phyloP scores from a whole-genome alignment of 1,284 basidiomycete genomes.

The Mycosarcoma mackinlayi region DNA sequence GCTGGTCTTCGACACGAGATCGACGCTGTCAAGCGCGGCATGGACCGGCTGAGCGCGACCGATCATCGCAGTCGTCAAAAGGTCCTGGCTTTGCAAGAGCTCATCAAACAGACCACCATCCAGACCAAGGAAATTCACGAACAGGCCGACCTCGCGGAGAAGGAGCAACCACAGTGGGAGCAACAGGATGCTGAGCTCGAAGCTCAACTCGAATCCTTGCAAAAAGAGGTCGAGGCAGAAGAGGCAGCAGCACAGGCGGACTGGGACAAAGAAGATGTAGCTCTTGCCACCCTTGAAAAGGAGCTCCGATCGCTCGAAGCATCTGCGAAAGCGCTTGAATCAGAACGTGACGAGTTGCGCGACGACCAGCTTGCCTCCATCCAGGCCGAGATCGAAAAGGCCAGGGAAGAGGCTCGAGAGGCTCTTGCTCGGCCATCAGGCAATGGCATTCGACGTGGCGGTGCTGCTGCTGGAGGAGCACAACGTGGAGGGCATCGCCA shows the following conservation, averaged over 20 bases:
- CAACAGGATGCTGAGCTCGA: slow-evolving; percentile 34
- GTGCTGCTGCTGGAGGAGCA: slow-evolving; percentile 18
- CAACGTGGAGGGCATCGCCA: slow-evolving; percentile 43
- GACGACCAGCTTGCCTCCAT: slow-evolving; percentile 38
- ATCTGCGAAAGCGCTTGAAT: slow-evolving; percentile 25
- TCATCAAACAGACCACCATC: slow-evolving; percentile 57
- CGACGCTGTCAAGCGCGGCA: slow-evolving; percentile 54
- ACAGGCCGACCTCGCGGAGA: slow-evolving; percentile 49
- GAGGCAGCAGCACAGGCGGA: slow-evolving; percentile 36
- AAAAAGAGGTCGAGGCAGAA: slow-evolving; percentile 39
- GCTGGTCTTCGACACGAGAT: slow-evolving; percentile 55
- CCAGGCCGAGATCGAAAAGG: slow-evolving; percentile 38
- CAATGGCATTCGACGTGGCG: slow-evolving; percentile 27
- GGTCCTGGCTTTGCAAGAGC: slow-evolving; percentile 58
- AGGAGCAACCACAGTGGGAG: slow-evolving; percentile 48
- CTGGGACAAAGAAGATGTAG: slow-evolving; percentile 44
- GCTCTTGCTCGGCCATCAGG: slow-evolving; percentile 21
- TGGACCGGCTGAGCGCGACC: slow-evolving; percentile 53
- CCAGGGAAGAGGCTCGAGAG: slow-evolving; percentile 38
- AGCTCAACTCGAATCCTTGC: slow-evolving; percentile 26
- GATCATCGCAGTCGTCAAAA: slow-evolving; percentile 61
- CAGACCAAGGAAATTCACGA: slow-evolving; percentile 52
- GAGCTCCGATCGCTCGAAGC: slow-evolving; percentile 39
- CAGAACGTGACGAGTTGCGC: slow-evolving; percentile 41
- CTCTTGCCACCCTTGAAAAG: slow-evolving; percentile 41